Conservation (phyloP, 805 yeast genomes). For the Spathaspora hagerdaliae region DNA sequence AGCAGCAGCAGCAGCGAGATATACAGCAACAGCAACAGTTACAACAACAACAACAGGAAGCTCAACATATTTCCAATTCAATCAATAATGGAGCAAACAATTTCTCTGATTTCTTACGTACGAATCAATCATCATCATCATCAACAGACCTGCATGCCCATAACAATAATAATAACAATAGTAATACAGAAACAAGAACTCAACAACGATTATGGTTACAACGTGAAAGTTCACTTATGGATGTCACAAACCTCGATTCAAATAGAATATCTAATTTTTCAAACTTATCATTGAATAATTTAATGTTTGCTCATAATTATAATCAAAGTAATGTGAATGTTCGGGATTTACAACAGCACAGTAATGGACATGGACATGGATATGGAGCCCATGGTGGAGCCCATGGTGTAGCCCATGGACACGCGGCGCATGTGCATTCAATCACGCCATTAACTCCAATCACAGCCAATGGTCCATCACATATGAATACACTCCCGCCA, state of each 20-base stretch:
- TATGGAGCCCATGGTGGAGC: too few relatives aligned
- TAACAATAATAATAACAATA: neutral
- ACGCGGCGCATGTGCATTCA: too few relatives aligned
- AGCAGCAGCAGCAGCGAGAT: conserved; percentile 12
- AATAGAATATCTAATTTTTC: conserved; percentile 32
- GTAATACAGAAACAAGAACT: conserved; percentile 56
- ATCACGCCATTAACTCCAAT: conserved; percentile 8
- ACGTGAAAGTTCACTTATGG: conserved; percentile 68
- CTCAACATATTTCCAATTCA: conserved; percentile 4
- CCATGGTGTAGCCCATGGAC: too few relatives aligned
- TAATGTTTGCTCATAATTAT: conserved; percentile 33
- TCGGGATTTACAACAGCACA: conserved; percentile 8
- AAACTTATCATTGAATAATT: conserved; percentile 33
- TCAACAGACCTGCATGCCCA: neutral
- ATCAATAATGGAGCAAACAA: conserved; percentile 22
- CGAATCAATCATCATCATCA: conserved; percentile 9
- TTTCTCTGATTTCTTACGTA: conserved; percentile 25
- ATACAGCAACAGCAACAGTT: conserved; percentile 10
- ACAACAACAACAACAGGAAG: neutral
- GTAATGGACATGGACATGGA: neutral
- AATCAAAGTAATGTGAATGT: conserved; percentile 18
- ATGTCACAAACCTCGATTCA: conserved; percentile 38
- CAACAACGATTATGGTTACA: conserved; percentile 85
- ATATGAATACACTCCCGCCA: neutral
- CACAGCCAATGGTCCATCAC: neutral